phyloP scores from a whole-genome alignment of 2,329 filamentous ascomycete species.

The Orbilia quercus region DNA sequence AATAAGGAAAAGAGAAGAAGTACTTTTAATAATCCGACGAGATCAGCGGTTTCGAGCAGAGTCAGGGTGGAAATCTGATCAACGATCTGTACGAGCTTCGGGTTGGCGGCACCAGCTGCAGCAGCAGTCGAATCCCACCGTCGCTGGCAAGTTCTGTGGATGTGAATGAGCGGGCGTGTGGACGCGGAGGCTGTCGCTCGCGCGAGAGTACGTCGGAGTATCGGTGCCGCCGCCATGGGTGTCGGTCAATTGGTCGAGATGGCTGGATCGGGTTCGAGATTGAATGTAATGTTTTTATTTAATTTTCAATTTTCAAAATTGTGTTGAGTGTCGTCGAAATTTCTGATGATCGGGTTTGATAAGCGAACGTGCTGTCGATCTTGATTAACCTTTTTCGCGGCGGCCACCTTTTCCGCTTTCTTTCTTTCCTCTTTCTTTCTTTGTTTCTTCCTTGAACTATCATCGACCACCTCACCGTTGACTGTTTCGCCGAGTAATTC shows the following conservation, averaged over 20 bases:
- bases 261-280: neutral
- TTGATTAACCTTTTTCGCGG: neutral
- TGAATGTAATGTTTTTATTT: neutral
- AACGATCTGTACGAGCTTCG: slow-evolving; percentile 94
- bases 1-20: slow-evolving; percentile 31
- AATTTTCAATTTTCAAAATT: slow-evolving; percentile 11
- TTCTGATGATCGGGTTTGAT: slow-evolving; percentile 42
- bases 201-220: slow-evolving; percentile 50
- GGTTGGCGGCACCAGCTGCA: slow-evolving; percentile 73
- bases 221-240: slow-evolving; percentile 47
- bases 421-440: neutral
- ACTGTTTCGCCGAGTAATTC: neutral
- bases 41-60: slow-evolving; percentile 93
- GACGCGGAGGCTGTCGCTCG: slow-evolving; percentile 33
- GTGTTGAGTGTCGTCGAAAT: slow-evolving; percentile 52
- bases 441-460: neutral
- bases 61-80: slow-evolving; percentile 99
- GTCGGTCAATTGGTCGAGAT: slow-evolving; percentile 17
- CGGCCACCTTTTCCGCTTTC: neutral
- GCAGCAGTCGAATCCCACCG: slow-evolving; percentile 84
- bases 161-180: slow-evolving; percentile 31
- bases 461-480: neutral
- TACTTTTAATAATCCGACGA: slow-evolving; percentile 96
- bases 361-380: slow-evolving; percentile 24
- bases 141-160: slow-evolving; percentile 48